Conservation (phyloP, 2,329 filamentous ascomycete species). For the Pestalotiopsis sp. region DNA sequence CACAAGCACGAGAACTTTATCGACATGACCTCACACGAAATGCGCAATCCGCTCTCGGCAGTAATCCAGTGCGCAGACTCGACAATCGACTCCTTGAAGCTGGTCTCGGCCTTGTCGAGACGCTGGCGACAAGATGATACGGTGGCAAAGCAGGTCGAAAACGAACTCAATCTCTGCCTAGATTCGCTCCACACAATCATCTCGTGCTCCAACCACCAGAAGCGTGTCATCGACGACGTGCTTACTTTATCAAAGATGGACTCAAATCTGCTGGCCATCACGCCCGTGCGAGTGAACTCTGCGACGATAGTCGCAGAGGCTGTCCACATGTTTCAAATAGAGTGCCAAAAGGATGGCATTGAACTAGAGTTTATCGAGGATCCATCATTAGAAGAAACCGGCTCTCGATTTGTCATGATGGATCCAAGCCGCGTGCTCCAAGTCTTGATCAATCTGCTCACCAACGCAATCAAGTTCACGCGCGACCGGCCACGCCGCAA, state of each 20-base stretch:
- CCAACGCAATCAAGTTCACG: slow-evolving; percentile 68
- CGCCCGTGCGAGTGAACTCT: slow-evolving; percentile 70
- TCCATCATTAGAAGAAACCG: slow-evolving; percentile 64
- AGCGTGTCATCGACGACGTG: slow-evolving; percentile 71
- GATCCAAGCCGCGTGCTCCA: slow-evolving; percentile 79
- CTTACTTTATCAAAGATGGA: slow-evolving; percentile 71
- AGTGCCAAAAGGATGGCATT: slow-evolving; percentile 73
- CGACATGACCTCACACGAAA: slow-evolving; percentile 75
- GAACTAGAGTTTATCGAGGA: slow-evolving; percentile 70
- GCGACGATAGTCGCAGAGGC: slow-evolving; percentile 68
- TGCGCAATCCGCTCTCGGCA: slow-evolving; percentile 76
- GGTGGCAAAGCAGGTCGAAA: slow-evolving; percentile 42
- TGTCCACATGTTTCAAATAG: slow-evolving; percentile 79
- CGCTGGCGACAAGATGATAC: slow-evolving; percentile 14
- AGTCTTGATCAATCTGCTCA: slow-evolving; percentile 76
- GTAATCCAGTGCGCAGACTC: slow-evolving; percentile 79
- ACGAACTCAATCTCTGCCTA: slow-evolving; percentile 51
- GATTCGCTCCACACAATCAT: slow-evolving; percentile 81
- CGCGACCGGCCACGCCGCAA: slow-evolving; percentile 59
- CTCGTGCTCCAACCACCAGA: slow-evolving; percentile 78
- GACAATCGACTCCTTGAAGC: slow-evolving; percentile 56
- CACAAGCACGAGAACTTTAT: slow-evolving; percentile 73
- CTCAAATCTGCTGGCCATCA: slow-evolving; percentile 70
- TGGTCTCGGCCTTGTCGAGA: slow-evolving; percentile 34
- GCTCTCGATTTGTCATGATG: slow-evolving; percentile 72